Evolutionary conservation across 1,284 basidiomycete genomes (phyloP), one percentile per base, ranked within the genome.

Genomic region (Testicularia cyperi): DNA sequence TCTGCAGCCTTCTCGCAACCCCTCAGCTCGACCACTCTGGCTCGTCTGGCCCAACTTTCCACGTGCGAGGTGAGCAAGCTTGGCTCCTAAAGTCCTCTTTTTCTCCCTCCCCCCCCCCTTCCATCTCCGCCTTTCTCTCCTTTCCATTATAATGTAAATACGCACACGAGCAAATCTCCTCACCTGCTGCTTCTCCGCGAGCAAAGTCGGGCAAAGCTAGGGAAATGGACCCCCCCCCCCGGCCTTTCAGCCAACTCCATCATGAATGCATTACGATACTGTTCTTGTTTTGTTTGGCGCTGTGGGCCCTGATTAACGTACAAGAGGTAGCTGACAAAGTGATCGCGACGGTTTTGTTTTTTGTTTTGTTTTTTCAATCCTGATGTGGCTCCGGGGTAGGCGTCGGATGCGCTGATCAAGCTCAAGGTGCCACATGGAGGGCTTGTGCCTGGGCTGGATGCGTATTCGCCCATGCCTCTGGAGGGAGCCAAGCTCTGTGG

Each of bases 401-500:
- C 96, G 15, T 92, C 92, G 1, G 92, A 96, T 77, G 90, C 90
- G 2, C 83, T 96, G 69, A 80, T 92, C 70, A 92, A 90, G 77
- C 84, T 96, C 25, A 85, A 85, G 12, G 72, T 84, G 5, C 80
- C 82, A 5, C 82, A 85, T 66, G 92, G 91, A 2, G 92, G 92
- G 0, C 82, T 85, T 70, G 81, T 96, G 25, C 85, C 90, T 1
- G 90, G 92, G 75, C 83, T 97, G 20, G 79, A 83, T 32, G 80
- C 83, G 60, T 76, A 82, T 40, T 84, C 84, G 15, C 82, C 84
- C 3, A 44, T 24, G 8, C 44, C 48, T 27, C 25, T 58, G 7
- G 35, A 38, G 1, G 52, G 53, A 10, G 33, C 9, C 15, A 16
- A 31, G 12, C 44, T 60, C 8, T 79, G 66, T 41, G 90, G 87